These are phyloP conservation scores for Annulohypoxylon moriforme DNA, from an alignment of 495 filamentous ascomycete species.

Conservation along the genomic window DNA sequence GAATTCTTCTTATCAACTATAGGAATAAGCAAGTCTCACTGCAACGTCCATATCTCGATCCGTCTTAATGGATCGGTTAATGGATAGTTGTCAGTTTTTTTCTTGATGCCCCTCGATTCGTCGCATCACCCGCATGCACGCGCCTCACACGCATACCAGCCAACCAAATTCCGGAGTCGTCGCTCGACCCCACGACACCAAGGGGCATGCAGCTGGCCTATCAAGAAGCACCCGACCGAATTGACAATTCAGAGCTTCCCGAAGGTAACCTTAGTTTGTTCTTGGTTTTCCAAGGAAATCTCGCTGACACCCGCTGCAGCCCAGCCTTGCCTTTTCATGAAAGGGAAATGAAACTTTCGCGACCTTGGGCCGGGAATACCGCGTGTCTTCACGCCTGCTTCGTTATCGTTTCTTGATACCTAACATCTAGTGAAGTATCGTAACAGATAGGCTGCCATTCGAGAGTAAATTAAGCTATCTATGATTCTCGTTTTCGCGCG, in stretches of 20 bases:
- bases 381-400: not conserved
- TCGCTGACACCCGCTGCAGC: not conserved
- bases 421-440: not conserved
- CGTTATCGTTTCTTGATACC: not conserved
- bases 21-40: not conserved
- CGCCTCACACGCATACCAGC: constrained; percentile 31
- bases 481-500: not conserved
- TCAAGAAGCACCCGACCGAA: constrained; percentile 27
- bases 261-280: constrained; percentile 3
- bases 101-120: constrained; percentile 8
- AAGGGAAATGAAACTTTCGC: constrained; percentile 1
- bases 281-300: no score
- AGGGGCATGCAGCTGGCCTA: constrained; percentile 39
- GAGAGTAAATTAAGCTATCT: not conserved
- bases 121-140: constrained; percentile 28
- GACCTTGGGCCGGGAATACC: constrained; percentile 8
- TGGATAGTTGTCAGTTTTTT: constrained; percentile 10
- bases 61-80: not conserved
- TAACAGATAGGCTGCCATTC: not conserved
- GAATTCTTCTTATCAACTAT: not conserved
- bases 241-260: constrained; percentile 11
- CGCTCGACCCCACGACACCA: constrained; percentile 30
- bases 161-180: constrained; percentile 24
- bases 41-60: not conserved
- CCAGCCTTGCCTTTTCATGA: constrained; percentile 14